Evolutionary conservation across 2,329 filamentous ascomycete genomes (phyloP).

Genomic region (Huntiella bhutanensis): DNA sequence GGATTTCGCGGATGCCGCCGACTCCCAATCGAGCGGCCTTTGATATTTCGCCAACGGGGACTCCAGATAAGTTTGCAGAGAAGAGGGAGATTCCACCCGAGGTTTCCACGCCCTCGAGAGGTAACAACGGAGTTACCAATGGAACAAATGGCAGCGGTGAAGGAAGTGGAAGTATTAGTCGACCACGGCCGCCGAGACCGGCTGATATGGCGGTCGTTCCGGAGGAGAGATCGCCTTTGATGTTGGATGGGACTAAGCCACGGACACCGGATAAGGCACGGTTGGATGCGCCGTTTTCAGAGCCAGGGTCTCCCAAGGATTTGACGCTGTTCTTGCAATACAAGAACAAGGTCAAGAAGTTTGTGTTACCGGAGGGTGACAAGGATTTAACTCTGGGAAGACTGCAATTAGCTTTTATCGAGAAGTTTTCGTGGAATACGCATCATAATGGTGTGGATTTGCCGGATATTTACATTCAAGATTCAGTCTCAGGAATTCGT

Average conservation of each 20-base stretch:
- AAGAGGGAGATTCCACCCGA: conserved; percentile 6
- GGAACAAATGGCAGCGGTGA: conserved; percentile 7
- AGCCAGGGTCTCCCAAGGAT: conserved; percentile 54
- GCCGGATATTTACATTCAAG: conserved; percentile 95
- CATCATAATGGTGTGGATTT: conserved; percentile 83
- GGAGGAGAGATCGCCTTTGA: conserved; percentile 1
- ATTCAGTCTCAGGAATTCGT: conserved; percentile 84
- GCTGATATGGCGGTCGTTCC: background rate
- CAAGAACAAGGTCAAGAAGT: conserved; percentile 93
- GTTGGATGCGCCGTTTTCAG: conserved; percentile 38
- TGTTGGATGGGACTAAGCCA: conserved; percentile 8
- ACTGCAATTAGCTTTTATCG: conserved; percentile 88
- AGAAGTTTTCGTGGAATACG: conserved; percentile 98
- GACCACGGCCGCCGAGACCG: background rate
- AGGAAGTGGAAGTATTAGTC: background rate
- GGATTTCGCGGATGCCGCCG: conserved; percentile 30
- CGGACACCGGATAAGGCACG: conserved; percentile 11
- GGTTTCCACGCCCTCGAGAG: background rate
- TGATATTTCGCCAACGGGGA: conserved; percentile 5
- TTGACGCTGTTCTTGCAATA: conserved; percentile 90
- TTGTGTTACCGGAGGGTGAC: conserved; percentile 67
- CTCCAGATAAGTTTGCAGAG: conserved; percentile 7
- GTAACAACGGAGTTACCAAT: background rate
- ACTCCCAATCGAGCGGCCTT: conserved; percentile 22
- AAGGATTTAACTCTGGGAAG: conserved; percentile 72